Evolutionary conservation across 2,329 filamentous ascomycete genomes (phyloP), one percentile per base, ranked within the genome.

Genomic region (Camillea tinctor): DNA sequence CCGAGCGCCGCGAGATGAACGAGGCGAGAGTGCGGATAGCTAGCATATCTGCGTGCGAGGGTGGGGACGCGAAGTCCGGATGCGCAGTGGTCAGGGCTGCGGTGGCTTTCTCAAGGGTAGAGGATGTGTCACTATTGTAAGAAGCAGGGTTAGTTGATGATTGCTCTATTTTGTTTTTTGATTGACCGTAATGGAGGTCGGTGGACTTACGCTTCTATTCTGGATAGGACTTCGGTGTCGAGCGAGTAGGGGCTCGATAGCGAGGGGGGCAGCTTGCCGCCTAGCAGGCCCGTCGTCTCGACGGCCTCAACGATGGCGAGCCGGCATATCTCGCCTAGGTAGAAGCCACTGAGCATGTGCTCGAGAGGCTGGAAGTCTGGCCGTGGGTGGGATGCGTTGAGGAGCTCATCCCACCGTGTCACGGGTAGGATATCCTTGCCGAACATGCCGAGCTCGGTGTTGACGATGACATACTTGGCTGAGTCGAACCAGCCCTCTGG

Each of bases 391-490:
- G 72, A 76, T 1, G 76, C 76, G 52, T 82, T 81, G 15, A 90
- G 74, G 4, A 75, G 70, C 19, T 74, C 71, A 64, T 90, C 87
- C 86, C 87, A 90, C 64, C 79, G 80, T 3, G 86, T 89, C 57
- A 84, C 66, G 6, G 86, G 85, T 23, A 89, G 73, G 54, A 87
- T 79, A 59, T 76, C 81, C 55, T 79, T 75, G 15, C 87, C 87
- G 69, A 88, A 88, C 86, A 89, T 89, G 66, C 86, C 83, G 36
- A 89, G 73, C 71, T 89, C 87, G 0, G 86, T 88, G 71, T 89
- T 89, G 66, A 89, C 81, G 61, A 89, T 84, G 59, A 89, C 85
- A 65, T 88, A 84, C 59, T 79, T 83, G 4, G 85, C 86, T 20
- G 77, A 76, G 21, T 82, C 77, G 66, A 85, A 84, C 86, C 86